Percentiles rank a stretch among this genome's conserved stretches.
These are phyloP conservation scores for Eucalyptus victrix DNA, from an alignment of 345 rosid species.

Conservation along the genomic window DNA sequence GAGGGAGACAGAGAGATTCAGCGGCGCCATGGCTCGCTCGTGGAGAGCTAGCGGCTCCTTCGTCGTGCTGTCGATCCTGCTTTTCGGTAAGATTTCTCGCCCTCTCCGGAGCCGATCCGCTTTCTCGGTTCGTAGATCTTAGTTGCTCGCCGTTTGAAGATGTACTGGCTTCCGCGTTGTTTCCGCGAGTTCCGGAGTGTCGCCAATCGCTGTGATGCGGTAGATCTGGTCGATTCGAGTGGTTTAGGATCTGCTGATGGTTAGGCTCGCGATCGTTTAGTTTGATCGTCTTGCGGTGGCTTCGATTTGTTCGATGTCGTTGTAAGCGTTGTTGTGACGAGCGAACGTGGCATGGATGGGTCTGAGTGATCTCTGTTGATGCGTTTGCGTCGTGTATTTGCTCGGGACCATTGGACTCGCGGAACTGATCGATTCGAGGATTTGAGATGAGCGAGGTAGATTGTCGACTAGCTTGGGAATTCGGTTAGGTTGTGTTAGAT, in stretches of 20 bases:
- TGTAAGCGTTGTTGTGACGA: background rate
- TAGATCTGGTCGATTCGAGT: background rate
- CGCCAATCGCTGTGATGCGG: background rate
- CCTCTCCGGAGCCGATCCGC: background rate
- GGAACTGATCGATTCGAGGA: background rate
- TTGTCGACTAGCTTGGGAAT: background rate
- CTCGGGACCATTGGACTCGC: background rate
- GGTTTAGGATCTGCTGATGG: background rate
- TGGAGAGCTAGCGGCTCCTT: constrained; percentile 37
- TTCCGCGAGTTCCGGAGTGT: background rate
- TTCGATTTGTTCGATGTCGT: background rate
- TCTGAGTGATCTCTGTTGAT: background rate
- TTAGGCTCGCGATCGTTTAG: background rate
- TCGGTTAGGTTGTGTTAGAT: background rate
- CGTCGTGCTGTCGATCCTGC: constrained; percentile 33
- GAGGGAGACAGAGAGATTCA: background rate
- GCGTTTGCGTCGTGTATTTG: background rate
- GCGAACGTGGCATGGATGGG: background rate
- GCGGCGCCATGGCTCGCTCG: constrained; percentile 36
- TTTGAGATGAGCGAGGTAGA: background rate
- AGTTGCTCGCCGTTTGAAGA: background rate
- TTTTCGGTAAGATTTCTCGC: constrained; percentile 29
- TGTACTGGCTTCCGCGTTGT: background rate
- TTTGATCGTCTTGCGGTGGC: background rate
- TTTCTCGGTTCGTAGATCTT: background rate